A percentile compares a stretch with the other conserved stretches of the same genome.
These are phyloP conservation scores for Rhizopogon roseolus DNA, from an alignment of 768 basidiomycete genomes.

Conservation along the genomic window DNA sequence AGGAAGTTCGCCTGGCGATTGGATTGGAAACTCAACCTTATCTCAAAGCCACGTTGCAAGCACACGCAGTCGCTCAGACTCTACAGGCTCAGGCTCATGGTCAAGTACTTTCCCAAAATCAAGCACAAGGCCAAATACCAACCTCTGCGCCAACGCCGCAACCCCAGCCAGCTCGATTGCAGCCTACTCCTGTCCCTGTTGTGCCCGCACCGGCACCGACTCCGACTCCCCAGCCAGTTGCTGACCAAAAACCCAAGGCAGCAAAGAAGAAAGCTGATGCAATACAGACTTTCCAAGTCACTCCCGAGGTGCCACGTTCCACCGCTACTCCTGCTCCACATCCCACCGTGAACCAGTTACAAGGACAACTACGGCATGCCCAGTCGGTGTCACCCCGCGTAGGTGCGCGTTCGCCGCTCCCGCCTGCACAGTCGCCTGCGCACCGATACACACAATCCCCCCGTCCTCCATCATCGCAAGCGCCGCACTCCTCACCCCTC, in stretches of 20 bases:
- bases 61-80: conserved; percentile 5
- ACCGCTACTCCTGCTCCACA: conserved; percentile 28
- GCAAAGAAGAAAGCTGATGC: conserved; percentile 25
- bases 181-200: conserved; percentile 32
- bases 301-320: conserved; percentile 25
- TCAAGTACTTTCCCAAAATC: conserved; percentile 26
- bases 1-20: conserved; percentile 21
- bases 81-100: conserved; percentile 17
- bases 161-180: conserved; percentile 28
- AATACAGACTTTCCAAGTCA: conserved; percentile 15
- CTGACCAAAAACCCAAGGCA: conserved; percentile 19
- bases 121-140: conserved; percentile 26
- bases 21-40: neutral
- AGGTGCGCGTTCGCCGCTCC: conserved; percentile 22
- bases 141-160: conserved; percentile 21
- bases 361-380: conserved; percentile 11
- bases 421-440: conserved; percentile 21
- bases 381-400: conserved; percentile 25
- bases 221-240: conserved; percentile 24
- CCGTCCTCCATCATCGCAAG: conserved; percentile 27
- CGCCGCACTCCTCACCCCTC: conserved; percentile 26
- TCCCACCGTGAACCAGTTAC: conserved; percentile 28
- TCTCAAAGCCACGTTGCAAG: neutral
- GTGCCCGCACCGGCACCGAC: conserved; percentile 23
- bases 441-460: conserved; percentile 31